Evolutionary conservation across 805 yeast species (phyloP).

Genomic region (Wickerhamia fluorescens): DNA sequence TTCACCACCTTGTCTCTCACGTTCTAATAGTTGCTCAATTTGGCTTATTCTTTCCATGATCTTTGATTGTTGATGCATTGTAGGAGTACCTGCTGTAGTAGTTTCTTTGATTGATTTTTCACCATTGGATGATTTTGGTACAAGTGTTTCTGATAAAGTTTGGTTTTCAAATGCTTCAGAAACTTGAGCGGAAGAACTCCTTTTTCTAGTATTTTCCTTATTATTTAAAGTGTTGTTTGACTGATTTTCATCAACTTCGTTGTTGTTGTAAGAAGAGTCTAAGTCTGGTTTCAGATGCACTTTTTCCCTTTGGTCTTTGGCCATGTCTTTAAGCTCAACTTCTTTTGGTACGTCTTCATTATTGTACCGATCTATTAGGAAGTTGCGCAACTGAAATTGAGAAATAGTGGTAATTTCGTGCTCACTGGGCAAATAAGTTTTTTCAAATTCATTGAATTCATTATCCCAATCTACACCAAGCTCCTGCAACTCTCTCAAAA

Average conservation of each 20-base stretch:
- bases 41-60: constrained; percentile 11
- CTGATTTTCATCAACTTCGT: neutral
- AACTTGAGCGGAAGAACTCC: too few relatives aligned
- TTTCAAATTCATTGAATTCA: constrained; percentile 76
- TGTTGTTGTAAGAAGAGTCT: neutral
- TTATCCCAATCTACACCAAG: constrained; percentile 81
- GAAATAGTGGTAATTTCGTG: constrained; percentile 89
- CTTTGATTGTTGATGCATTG: constrained; percentile 14
- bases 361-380: constrained; percentile 51
- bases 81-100: constrained; percentile 14
- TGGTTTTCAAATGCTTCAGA: constrained; percentile 3
- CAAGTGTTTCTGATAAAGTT: constrained; percentile 1
- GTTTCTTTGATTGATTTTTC: constrained; percentile 6
- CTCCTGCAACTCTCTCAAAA: constrained; percentile 68
- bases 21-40: constrained; percentile 10
- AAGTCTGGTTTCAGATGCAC: neutral
- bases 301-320: neutral
- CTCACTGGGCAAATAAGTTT: constrained; percentile 77
- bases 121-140: constrained; percentile 2
- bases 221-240: neutral
- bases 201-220: neutral
- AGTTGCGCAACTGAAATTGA: constrained; percentile 72
- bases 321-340: constrained; percentile 1
- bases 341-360: constrained; percentile 9
- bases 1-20: constrained; percentile 7